These are phyloP conservation scores for Neurospora sp. DNA, from an alignment of 495 filamentous ascomycete species.

Conservation along the genomic window DNA sequence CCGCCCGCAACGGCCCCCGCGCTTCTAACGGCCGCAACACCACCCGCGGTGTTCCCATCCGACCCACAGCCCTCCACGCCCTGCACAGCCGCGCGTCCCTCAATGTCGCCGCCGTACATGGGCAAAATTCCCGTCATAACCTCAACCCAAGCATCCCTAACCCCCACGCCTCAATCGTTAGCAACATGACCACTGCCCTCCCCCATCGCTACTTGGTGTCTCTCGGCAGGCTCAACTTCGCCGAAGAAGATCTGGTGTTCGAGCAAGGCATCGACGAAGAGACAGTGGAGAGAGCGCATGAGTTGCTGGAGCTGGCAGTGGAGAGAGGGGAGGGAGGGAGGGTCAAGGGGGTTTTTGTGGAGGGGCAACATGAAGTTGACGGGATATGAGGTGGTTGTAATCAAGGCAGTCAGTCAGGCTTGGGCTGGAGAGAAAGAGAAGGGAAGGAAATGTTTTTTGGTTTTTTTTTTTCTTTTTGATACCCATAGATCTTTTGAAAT, in stretches of 20 bases:
- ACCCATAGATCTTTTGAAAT: background rate
- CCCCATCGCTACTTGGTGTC: constrained; percentile 33
- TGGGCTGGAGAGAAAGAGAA: background rate
- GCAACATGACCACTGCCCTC: background rate
- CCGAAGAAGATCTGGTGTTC: constrained; percentile 34
- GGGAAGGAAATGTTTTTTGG: background rate
- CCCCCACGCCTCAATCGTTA: background rate
- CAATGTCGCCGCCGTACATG: background rate
- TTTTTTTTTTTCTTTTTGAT: background rate
- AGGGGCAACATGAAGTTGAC: background rate
- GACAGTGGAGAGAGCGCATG: constrained; percentile 37
- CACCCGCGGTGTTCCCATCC: background rate
- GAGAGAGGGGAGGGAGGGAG: background rate
- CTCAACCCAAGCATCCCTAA: background rate
- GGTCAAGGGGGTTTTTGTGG: background rate
- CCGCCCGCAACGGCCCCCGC: too few species aligned
- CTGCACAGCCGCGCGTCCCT: background rate
- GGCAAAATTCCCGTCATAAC: background rate
- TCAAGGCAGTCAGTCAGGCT: background rate
- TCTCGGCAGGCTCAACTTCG: constrained; percentile 36
- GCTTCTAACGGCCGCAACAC: background rate
- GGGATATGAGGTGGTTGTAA: background rate
- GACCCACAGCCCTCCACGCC: background rate
- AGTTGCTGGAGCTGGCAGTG: constrained; percentile 36
- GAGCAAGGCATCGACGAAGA: constrained; percentile 28